Evolutionary conservation across 1,139 yeast species (phyloP), one percentile per base, ranked within the genome.

Genomic region (Yamadazyma dushanensis): DNA sequence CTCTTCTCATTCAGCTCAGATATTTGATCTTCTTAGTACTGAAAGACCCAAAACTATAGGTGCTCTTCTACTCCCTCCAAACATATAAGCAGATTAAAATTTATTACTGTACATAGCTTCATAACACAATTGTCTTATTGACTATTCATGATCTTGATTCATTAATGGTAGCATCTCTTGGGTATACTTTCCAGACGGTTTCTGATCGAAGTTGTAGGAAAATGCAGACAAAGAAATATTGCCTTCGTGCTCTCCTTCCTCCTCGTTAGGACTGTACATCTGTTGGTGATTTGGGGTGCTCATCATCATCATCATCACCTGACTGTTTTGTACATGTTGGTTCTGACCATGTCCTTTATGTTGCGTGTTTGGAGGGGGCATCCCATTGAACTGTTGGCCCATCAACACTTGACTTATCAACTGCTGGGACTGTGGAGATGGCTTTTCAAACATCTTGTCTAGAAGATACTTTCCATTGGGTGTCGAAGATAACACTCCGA

Each of bases 41-140:
- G 95, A 87, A 51, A 66, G 95, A 45, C 89, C 94, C 0, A 66
- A 71, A 20, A 79, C 77, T 19, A 78, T 86, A 18, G 88, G 81
- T 1, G 92, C 85, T 0, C 60, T 85, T 24, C 59, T 85, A 35
- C 59, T 86, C 25, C 94, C 94, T 8, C 89, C 90, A 1, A 78
- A 81, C 50, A 57, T 80, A 33, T 82, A 55, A 51, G 6, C 9
- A 5, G 15, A 5, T 7, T 22, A 22, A 10, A 22, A 10, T 22
- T 5, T 8, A 7, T 23, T 23, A 23, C 26, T 7, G n/a, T n/a
- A n/a, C n/a, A n/a, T n/a, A n/a, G n/a, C n/a, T n/a, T n/a, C n/a
- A n/a, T n/a, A n/a, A n/a, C n/a, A n/a, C n/a, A n/a, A n/a, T n/a
- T n/a, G n/a, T n/a, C n/a, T n/a, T n/a, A n/a, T n/a, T n/a, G n/a